Percentiles rank a stretch among this genome's conserved stretches.
phyloP scores from a whole-genome alignment of 805 yeast genomes.

The Yarrowia sp. region DNA sequence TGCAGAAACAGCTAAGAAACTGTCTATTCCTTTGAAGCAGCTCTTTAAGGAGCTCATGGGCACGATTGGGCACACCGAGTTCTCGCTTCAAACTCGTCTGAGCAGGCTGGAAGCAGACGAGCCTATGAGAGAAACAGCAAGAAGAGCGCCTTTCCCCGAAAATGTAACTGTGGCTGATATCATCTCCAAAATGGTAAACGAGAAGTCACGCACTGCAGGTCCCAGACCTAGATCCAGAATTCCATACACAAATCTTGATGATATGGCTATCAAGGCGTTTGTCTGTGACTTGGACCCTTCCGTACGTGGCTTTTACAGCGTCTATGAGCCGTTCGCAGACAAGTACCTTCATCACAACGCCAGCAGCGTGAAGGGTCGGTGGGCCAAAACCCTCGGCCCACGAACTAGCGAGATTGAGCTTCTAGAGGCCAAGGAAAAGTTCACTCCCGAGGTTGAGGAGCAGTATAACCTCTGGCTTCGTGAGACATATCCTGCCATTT shows the following conservation, averaged over 20 bases:
- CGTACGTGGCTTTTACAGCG: neutral
- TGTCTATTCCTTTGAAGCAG: neutral
- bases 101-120: neutral
- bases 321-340: neutral
- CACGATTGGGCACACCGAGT: neutral
- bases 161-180: neutral
- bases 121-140: neutral
- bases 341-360: neutral
- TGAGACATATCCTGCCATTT: neutral
- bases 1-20: neutral
- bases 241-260: neutral
- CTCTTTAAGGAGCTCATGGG: neutral
- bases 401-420: neutral
- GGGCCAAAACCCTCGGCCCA: neutral
- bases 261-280: neutral
- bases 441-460: neutral
- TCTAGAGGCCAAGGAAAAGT: neutral
- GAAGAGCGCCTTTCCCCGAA: neutral
- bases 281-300: neutral
- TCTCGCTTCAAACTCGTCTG: neutral
- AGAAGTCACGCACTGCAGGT: neutral
- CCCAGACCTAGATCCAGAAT: neutral
- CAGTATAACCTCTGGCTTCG: neutral
- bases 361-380: constrained; percentile 8
- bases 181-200: neutral